Evolutionary conservation across 192 early-diverging fungal species (phyloP).

Genomic region (Coemansia sp.): DNA sequence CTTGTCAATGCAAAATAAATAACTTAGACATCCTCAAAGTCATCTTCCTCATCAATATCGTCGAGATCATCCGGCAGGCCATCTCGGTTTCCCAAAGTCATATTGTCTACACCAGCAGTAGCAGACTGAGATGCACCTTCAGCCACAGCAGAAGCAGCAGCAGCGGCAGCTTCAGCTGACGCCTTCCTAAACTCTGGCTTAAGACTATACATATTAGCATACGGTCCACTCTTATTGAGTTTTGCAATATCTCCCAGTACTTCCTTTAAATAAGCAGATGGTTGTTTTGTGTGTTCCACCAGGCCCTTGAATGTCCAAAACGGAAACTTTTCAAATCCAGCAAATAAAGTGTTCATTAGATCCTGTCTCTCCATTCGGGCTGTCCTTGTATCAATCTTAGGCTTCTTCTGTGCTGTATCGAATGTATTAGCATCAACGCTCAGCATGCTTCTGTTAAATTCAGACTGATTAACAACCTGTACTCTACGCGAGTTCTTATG

Average conservation of each 20-base stretch:
- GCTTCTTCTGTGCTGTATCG: constrained; percentile 49
- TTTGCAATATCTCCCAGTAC: constrained; percentile 76
- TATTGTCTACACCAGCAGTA: constrained; percentile 6
- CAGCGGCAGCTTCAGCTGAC: constrained; percentile 20
- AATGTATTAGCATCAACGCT: constrained; percentile 37
- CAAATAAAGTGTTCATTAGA: constrained; percentile 81
- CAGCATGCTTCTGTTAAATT: constrained; percentile 51
- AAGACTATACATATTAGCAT: constrained; percentile 76
- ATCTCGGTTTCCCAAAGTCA: too few species aligned
- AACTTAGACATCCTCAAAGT: constrained; percentile 52
- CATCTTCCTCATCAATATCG: constrained; percentile 47
- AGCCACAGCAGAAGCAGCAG: constrained; percentile 4
- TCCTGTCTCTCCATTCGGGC: constrained; percentile 83
- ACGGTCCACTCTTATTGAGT: constrained; percentile 80
- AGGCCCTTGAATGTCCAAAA: constrained; percentile 88
- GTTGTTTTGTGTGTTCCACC: constrained; percentile 79
- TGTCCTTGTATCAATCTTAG: constrained; percentile 65
- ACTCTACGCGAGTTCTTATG: constrained; percentile 35
- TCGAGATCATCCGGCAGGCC: constrained; percentile 13
- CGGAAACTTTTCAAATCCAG: constrained; percentile 71
- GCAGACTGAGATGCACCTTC: not conserved
- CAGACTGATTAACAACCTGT: constrained; percentile 21
- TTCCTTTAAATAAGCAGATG: constrained; percentile 78
- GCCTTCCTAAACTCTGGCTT: constrained; percentile 76
- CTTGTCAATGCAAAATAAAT: not conserved